A percentile compares a stretch with the other conserved stretches of the same genome.
phyloP scores from a whole-genome alignment of 495 filamentous ascomycete genomes.

The Aspergillus leporis region DNA sequence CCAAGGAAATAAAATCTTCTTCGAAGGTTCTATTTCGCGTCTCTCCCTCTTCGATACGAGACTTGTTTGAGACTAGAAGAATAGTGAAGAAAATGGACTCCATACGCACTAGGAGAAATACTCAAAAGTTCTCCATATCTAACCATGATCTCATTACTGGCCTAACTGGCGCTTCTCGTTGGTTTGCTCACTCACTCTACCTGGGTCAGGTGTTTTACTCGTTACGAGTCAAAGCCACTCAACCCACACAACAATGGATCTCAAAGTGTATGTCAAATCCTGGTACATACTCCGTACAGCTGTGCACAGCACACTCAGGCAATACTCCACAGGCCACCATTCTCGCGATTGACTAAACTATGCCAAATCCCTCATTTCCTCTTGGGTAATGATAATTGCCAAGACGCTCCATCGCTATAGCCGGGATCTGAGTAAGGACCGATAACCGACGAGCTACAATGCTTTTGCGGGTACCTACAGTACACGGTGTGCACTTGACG shows the following conservation, averaged over 20 bases:
- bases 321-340: neutral
- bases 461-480: conserved; percentile 22
- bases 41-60: neutral
- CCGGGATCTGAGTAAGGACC: neutral
- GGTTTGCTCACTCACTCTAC: too few species aligned
- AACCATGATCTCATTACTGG: neutral
- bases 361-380: conserved; percentile 1
- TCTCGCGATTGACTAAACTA: neutral
- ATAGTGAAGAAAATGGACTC: neutral
- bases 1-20: conserved; percentile 3
- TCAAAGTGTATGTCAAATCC: too few species aligned
- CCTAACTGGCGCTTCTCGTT: too few species aligned
- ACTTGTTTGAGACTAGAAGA: neutral
- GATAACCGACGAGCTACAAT: conserved; percentile 8
- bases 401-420: neutral
- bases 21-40: conserved; percentile 7
- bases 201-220: too few species aligned
- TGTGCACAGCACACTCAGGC: neutral
- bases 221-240: neutral
- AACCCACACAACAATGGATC: neutral
- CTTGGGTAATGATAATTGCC: conserved; percentile 10
- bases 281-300: too few species aligned
- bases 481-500: conserved; percentile 16
- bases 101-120: neutral
- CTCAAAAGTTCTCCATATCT: neutral